These are phyloP conservation scores for Clavispora vitiphila DNA, from an alignment of 805 yeast genomes.

Conservation along the genomic window DNA sequence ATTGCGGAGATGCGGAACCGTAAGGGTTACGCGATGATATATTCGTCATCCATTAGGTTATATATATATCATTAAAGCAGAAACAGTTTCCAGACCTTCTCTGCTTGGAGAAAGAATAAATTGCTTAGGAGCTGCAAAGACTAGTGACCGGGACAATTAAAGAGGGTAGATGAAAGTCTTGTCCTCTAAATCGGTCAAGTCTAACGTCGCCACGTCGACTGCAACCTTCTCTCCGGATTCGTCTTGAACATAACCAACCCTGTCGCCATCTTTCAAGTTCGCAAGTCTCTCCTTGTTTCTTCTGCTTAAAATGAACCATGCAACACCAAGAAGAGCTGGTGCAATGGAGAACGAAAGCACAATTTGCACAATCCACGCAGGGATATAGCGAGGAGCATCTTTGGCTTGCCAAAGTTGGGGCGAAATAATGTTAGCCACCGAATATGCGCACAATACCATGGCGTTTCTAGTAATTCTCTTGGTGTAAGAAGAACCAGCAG, in stretches of 20 bases:
- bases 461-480: slow-evolving; percentile 46
- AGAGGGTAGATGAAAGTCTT: slow-evolving; percentile 48
- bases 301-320: slow-evolving; percentile 39
- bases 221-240: slow-evolving; percentile 23
- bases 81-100: no score
- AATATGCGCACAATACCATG: slow-evolving; percentile 40
- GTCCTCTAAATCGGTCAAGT: slow-evolving; percentile 52
- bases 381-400: slow-evolving; percentile 37
- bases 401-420: slow-evolving; percentile 51
- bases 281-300: slow-evolving; percentile 41
- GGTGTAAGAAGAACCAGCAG: slow-evolving; percentile 41
- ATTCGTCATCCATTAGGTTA: no score
- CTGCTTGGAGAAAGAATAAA: no score
- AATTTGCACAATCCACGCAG: slow-evolving; percentile 49
- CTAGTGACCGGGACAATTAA: slow-evolving; percentile 6
- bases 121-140: no score
- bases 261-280: slow-evolving; percentile 16
- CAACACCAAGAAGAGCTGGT: slow-evolving; percentile 39
- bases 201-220: slow-evolving; percentile 43
- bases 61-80: no score
- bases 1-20: no score
- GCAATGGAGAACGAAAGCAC: slow-evolving; percentile 46
- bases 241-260: slow-evolving; percentile 24
- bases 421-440: slow-evolving; percentile 47
- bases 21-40: no score